Conservation (phyloP, 2,329 filamentous ascomycete species). For the Immersiporthe knoxdaviesiana region DNA sequence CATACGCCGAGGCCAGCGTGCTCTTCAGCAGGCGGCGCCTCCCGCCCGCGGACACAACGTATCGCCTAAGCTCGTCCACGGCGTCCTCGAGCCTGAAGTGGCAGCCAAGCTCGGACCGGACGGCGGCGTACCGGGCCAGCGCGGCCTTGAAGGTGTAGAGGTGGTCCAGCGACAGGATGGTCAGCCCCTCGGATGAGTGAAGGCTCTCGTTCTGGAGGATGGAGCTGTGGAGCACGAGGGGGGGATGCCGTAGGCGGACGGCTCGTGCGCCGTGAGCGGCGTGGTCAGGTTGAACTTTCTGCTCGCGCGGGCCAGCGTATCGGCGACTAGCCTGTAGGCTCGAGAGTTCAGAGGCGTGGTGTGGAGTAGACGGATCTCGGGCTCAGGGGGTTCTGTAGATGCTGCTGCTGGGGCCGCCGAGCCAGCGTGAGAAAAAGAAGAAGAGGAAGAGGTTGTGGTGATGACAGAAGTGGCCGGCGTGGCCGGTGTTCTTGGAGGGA, state of each 20-base stretch:
- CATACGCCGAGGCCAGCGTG: slow-evolving; percentile 58
- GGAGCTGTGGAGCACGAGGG: slow-evolving; percentile 59
- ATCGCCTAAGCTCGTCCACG: slow-evolving; percentile 64
- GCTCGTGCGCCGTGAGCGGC: slow-evolving; percentile 16
- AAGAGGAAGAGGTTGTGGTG: slow-evolving; percentile 35
- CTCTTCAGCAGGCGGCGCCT: slow-evolving; percentile 53
- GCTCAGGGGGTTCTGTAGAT: slow-evolving; percentile 41
- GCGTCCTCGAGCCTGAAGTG: slow-evolving; percentile 59
- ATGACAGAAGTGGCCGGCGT: slow-evolving; percentile 43
- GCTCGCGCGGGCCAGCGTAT: slow-evolving; percentile 56
- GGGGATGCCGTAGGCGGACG: slow-evolving; percentile 49
- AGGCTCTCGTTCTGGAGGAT: slow-evolving; percentile 63
- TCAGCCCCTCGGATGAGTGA: slow-evolving; percentile 63
- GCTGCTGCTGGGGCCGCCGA: slow-evolving; percentile 7
- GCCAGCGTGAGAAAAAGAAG: slow-evolving; percentile 12
- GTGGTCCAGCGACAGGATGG: slow-evolving; percentile 62
- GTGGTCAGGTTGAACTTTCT: slow-evolving; percentile 33
- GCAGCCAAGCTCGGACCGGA: slow-evolving; percentile 36
- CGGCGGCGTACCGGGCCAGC: slow-evolving; percentile 59
- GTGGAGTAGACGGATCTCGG: slow-evolving; percentile 56
- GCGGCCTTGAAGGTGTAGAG: slow-evolving; percentile 68
- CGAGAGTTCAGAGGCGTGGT: slow-evolving; percentile 49
- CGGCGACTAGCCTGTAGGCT: slow-evolving; percentile 52
- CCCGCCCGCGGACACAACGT: slow-evolving; percentile 56
- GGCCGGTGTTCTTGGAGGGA: slow-evolving; percentile 31